phyloP scores from a whole-genome alignment of 306 rosid genomes.

The Ceratonia siliqua region DNA sequence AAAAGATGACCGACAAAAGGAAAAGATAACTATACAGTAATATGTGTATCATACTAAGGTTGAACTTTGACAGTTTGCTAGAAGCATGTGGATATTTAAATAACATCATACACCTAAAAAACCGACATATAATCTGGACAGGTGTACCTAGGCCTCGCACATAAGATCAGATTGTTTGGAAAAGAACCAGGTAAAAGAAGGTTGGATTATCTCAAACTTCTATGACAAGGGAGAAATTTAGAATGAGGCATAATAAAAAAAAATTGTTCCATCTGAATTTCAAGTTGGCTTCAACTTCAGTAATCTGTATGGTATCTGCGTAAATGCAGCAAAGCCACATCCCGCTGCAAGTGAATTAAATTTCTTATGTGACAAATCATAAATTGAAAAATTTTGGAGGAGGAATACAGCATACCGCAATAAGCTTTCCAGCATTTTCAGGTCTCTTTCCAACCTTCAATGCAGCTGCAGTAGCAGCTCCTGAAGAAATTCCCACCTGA shows the following conservation, averaged over 20 bases:
- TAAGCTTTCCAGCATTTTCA: conserved; percentile 94
- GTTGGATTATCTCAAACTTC: conserved; percentile 11
- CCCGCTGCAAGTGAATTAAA: conserved; percentile 17
- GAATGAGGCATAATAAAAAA: background rate
- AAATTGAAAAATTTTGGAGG: background rate
- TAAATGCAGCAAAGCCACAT: conserved; percentile 19
- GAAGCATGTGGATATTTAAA: conserved; percentile 25
- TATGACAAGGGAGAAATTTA: background rate
- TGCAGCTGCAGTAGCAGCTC: conserved; percentile 97
- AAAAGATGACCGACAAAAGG: background rate
- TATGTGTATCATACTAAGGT: background rate
- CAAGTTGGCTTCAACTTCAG: background rate
- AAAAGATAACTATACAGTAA: background rate
- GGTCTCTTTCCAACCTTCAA: conserved; percentile 87
- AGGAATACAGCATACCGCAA: conserved; percentile 56
- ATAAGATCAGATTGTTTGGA: conserved; percentile 10
- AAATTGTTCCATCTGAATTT: background rate
- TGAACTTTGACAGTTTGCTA: background rate
- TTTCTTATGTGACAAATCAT: conserved; percentile 14
- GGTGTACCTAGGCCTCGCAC: background rate
- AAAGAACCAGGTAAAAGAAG: conserved; percentile 10
- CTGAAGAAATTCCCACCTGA: conserved; percentile 98
- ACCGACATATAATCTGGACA: background rate
- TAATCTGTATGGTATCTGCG: background rate
- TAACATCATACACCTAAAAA: background rate